Evolutionary conservation across 768 basidiomycete species (phyloP).

Genomic region (Tulasnella sp.): DNA sequence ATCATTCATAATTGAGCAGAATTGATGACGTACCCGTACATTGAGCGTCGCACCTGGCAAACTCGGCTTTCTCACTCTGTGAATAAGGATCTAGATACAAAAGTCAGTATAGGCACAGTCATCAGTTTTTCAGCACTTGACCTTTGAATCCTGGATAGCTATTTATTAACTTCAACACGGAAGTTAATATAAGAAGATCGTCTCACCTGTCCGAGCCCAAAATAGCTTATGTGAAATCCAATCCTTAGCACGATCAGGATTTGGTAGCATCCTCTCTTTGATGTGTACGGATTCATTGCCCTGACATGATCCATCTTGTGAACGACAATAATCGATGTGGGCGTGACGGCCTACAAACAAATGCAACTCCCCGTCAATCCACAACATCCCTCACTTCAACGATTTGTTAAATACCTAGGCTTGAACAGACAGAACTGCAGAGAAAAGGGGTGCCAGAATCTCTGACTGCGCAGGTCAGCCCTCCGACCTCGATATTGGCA

Average conservation of each 20-base stretch:
- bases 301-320: constrained; percentile 30
- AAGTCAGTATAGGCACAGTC: neutral
- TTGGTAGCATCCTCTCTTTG: constrained; percentile 31
- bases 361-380: too few relatives aligned
- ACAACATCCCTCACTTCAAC: too few relatives aligned
- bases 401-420: too few relatives aligned
- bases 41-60: constrained; percentile 38
- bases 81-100: constrained; percentile 46
- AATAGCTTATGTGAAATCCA: constrained; percentile 40
- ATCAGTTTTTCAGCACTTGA: too few relatives aligned
- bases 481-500: constrained; percentile 38
- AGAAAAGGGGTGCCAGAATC: constrained; percentile 15
- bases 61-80: constrained; percentile 40
- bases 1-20: neutral
- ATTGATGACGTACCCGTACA: neutral
- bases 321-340: constrained; percentile 45
- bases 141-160: constrained; percentile 14
- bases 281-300: constrained; percentile 39
- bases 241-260: constrained; percentile 39
- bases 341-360: constrained; percentile 38
- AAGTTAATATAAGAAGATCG: too few relatives aligned
- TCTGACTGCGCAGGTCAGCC: constrained; percentile 30
- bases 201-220: constrained; percentile 45
- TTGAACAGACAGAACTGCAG: constrained; percentile 1
- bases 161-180: too few relatives aligned